phyloP scores from a whole-genome alignment of 768 basidiomycete genomes.

The Trametopsis cervina region DNA sequence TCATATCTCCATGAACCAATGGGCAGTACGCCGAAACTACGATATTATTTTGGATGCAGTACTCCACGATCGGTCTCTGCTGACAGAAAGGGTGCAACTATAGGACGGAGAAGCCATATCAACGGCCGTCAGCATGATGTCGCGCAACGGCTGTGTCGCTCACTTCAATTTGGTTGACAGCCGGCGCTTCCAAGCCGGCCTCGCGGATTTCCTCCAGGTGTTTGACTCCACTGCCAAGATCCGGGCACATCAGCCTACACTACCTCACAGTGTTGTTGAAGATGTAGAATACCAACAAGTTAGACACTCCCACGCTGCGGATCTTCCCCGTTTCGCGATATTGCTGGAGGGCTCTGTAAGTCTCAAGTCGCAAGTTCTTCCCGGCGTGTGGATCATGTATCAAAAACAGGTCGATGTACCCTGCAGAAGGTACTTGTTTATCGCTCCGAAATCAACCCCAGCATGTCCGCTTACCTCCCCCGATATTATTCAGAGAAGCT shows the following conservation, averaged over 20 bases:
- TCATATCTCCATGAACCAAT: constrained; percentile 43
- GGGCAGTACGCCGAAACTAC: constrained; percentile 50
- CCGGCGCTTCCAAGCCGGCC: constrained; percentile 55
- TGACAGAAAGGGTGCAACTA: constrained; percentile 83
- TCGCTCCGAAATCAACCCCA: background rate
- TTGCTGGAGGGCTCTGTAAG: constrained; percentile 33
- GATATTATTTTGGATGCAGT: constrained; percentile 37
- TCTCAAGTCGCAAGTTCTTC: constrained; percentile 30
- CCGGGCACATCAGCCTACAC: background rate
- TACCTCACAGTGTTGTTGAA: background rate
- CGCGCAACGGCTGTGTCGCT: constrained; percentile 7
- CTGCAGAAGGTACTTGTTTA: constrained; percentile 16
- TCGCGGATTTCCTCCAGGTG: constrained; percentile 70
- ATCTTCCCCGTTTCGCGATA: constrained; percentile 30
- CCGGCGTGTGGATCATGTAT: constrained; percentile 38
- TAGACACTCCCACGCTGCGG: constrained; percentile 38
- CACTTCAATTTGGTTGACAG: constrained; percentile 83
- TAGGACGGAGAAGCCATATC: background rate
- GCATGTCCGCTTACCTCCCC: constrained; percentile 36
- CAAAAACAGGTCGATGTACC: constrained; percentile 41
- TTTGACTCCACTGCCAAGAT: constrained; percentile 43
- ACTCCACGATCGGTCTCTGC: constrained; percentile 71
- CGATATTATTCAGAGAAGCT: constrained; percentile 49
- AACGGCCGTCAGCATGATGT: background rate
- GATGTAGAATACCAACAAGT: constrained; percentile 31